A percentile compares a stretch with the other conserved stretches of the same genome.
Conservation (phyloP, 257 asterid species). For the Catharanthus roseus region DNA sequence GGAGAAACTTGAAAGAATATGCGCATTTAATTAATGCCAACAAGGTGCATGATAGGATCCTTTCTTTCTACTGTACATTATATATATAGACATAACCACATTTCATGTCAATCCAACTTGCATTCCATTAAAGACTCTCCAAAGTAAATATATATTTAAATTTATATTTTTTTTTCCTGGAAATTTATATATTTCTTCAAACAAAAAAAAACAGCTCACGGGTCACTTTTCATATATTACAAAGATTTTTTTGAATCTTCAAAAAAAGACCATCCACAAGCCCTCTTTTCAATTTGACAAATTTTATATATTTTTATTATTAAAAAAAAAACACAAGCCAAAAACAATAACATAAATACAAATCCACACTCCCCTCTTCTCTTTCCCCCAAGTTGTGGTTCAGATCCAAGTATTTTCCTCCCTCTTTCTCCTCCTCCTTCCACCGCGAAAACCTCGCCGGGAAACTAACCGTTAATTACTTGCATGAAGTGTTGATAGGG, state of each 20-base stretch:
- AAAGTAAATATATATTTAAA: too few relatives aligned
- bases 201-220: constrained; percentile 72
- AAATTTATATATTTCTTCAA: too few relatives aligned
- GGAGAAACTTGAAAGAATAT: background rate
- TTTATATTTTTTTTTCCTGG: background rate
- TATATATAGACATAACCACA: constrained; percentile 40
- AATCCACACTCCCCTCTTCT: constrained; percentile 29
- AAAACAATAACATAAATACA: constrained; percentile 49
- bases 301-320: background rate
- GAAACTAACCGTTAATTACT: background rate
- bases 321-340: constrained; percentile 22
- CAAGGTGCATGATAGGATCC: background rate
- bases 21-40: background rate
- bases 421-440: constrained; percentile 17
- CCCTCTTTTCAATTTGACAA: constrained; percentile 8
- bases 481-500: constrained; percentile 1
- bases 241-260: constrained; percentile 39
- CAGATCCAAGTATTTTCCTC: constrained; percentile 33
- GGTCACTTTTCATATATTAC: constrained; percentile 39
- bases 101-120: constrained; percentile 25
- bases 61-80: constrained; percentile 36
- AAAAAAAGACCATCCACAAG: constrained; percentile 68
- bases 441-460: constrained; percentile 11
- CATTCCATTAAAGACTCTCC: too few relatives aligned
- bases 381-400: constrained; percentile 71